Evolutionary conservation across 1,139 yeast species (phyloP), one percentile per base, ranked within the genome.

Genomic region (Debaryomyces sp.): DNA sequence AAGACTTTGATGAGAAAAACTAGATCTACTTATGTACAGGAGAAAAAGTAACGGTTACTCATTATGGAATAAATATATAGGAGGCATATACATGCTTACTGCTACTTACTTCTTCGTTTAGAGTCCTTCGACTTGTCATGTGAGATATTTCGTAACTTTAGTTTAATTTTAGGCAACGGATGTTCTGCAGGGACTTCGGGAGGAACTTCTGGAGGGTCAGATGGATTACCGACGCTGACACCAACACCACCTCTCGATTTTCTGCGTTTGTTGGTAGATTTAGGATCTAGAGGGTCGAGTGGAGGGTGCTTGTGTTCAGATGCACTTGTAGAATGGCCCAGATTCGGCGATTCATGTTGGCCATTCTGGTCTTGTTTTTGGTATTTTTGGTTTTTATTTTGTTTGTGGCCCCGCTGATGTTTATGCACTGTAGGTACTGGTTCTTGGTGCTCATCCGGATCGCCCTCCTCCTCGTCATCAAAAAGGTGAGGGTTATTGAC

Each of bases 171-270:
- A 6, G 63, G 63, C 33, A 59, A 50, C 3, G 61, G 52, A 6
- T 57, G 54, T 12, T 42, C 46, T 17, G 22, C 22, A 4, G 35
- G 35, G 7, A 17, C 33, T 15, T 26, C 35, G 12, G 37, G 41
- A 27, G 45, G 45, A 2, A 9, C 26, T 6, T 23, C 12, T 4
- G 34, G 6, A 7, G 13, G 22, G 22, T 23, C 12, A 7, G 34
- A 13, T 6, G 13, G 22, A 24, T n/a, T 15, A 5, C 29, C 39
- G 12, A 23, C n/a, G 30, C 48, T 32, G 6, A 54, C 50, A 13
- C 63, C 61, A 17, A 60, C 60, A 18, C 69, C 65, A n/a, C 66
- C 68, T 35, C 70, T 50, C 9, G 70, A 64, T 18, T 63, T 62
- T 36, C 71, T 57, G 43, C 71, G 52, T 44, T 65, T 66, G 29